Percentiles rank a stretch among this genome's conserved stretches.
phyloP scores from a whole-genome alignment of 495 filamentous ascomycete species.

The Coniosporium apollinis region DNA sequence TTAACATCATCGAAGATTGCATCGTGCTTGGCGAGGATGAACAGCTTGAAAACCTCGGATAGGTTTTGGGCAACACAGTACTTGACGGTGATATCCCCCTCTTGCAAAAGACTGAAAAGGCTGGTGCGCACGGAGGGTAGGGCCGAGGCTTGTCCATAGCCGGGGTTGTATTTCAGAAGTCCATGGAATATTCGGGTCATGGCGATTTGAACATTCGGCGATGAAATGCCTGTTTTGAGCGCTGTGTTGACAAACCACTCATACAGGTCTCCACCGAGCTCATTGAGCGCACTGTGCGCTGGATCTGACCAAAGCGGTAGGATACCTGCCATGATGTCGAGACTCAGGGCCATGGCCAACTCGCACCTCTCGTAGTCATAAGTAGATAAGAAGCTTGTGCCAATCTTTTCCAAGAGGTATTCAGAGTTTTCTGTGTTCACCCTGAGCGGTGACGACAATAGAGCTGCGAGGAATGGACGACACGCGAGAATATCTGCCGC shows the following conservation, averaged over 20 bases:
- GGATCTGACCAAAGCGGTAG: slow-evolving; percentile 44
- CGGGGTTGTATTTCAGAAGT: slow-evolving; percentile 45
- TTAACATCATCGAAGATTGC: slow-evolving; percentile 65
- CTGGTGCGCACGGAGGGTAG: slow-evolving; percentile 55
- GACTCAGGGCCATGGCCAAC: slow-evolving; percentile 47
- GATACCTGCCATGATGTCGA: slow-evolving; percentile 54
- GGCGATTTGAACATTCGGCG: slow-evolving; percentile 45
- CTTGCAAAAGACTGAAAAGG: slow-evolving; percentile 52
- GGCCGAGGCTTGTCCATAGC: slow-evolving; percentile 37
- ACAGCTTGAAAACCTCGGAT: slow-evolving; percentile 62
- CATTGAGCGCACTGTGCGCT: slow-evolving; percentile 35
- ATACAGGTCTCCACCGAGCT: slow-evolving; percentile 59
- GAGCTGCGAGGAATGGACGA: slow-evolving; percentile 33
- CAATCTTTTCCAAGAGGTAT: slow-evolving; percentile 34
- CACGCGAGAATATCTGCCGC: slow-evolving; percentile 43
- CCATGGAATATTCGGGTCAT: slow-evolving; percentile 50
- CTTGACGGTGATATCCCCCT: slow-evolving; percentile 54
- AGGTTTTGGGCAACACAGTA: slow-evolving; percentile 51
- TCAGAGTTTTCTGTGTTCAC: slow-evolving; percentile 25
- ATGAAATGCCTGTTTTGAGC: slow-evolving; percentile 45
- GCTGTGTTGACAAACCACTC: slow-evolving; percentile 52
- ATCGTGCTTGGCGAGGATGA: slow-evolving; percentile 63
- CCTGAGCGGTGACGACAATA: slow-evolving; percentile 29
- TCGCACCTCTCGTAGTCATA: slow-evolving; percentile 62
- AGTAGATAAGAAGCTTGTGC: slow-evolving; percentile 40